A percentile compares a stretch with the other conserved stretches of the same genome.
phyloP scores from a whole-genome alignment of 2,329 filamentous ascomycete genomes.

The Corynespora cassiicola region DNA sequence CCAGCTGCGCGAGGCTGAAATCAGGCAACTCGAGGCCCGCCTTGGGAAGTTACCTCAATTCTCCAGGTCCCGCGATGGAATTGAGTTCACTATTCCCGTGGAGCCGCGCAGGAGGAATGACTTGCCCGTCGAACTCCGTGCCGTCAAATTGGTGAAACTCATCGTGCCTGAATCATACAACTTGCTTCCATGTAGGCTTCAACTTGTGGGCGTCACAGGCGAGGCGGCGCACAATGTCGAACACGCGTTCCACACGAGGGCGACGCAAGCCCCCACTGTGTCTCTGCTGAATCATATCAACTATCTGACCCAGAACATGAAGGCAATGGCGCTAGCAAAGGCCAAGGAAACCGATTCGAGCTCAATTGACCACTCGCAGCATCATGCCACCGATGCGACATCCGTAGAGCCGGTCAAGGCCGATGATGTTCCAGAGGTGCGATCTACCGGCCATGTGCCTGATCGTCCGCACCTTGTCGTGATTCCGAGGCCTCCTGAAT shows the following conservation, averaged over 20 bases:
- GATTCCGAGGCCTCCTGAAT: constrained; percentile 80
- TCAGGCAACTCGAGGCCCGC: constrained; percentile 75
- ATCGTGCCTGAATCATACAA: constrained; percentile 76
- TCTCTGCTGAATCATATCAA: constrained; percentile 78
- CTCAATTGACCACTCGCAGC: neutral
- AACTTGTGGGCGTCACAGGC: constrained; percentile 69
- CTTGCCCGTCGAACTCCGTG: constrained; percentile 67
- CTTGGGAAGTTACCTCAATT: constrained; percentile 73
- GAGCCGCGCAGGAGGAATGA: constrained; percentile 67
- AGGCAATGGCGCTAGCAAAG: constrained; percentile 60
- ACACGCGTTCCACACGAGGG: constrained; percentile 67
- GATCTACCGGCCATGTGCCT: constrained; percentile 30
- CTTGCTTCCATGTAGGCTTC: constrained; percentile 69
- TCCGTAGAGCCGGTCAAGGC: too few relatives aligned
- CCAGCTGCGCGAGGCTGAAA: constrained; percentile 68
- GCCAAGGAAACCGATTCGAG: neutral
- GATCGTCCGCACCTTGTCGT: constrained; percentile 72
- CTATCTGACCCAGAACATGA: constrained; percentile 74
- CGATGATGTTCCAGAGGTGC: too few relatives aligned
- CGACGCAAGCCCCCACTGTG: constrained; percentile 63
- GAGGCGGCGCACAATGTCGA: constrained; percentile 69
- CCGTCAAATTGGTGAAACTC: constrained; percentile 69
- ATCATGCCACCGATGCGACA: neutral
- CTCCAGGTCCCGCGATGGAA: constrained; percentile 71
- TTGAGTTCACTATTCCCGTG: constrained; percentile 73